Evolutionary conservation across 345 rosid genomes (phyloP).

Genomic region (Eucalyptus marginata): DNA sequence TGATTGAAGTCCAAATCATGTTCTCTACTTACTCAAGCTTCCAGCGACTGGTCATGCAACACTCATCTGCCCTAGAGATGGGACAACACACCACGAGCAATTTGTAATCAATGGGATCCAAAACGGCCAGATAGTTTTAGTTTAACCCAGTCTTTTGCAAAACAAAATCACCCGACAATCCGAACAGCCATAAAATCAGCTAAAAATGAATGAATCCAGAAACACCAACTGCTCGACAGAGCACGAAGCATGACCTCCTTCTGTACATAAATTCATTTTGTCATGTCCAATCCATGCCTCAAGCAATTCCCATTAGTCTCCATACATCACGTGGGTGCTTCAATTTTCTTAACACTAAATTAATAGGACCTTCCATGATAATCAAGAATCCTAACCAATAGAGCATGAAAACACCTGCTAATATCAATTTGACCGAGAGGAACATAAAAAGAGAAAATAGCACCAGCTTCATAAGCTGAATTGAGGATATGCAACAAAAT

Average conservation of each 20-base stretch:
- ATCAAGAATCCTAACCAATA: background rate
- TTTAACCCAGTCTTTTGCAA: background rate
- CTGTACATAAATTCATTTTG: background rate
- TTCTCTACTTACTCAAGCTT: background rate
- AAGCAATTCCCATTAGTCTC: background rate
- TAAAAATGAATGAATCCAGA: background rate
- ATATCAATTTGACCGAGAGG: background rate
- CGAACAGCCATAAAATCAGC: background rate
- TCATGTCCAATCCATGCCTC: background rate
- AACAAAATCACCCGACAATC: background rate
- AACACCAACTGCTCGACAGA: background rate
- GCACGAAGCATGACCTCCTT: background rate
- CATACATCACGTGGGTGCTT: background rate
- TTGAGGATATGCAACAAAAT: background rate
- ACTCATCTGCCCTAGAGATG: background rate
- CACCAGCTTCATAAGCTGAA: background rate
- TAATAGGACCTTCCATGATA: background rate
- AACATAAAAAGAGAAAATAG: background rate
- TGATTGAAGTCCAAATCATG: background rate
- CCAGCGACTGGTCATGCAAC: background rate
- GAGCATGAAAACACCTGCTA: background rate
- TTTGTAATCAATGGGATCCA: background rate
- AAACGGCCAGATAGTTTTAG: background rate
- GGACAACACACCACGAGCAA: background rate
- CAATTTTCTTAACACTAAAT: background rate